Percentiles rank a stretch among this genome's conserved stretches.
These are phyloP conservation scores for Hymenoscyphus fraxineus DNA, from an alignment of 2,329 filamentous ascomycete genomes.

Conservation along the genomic window DNA sequence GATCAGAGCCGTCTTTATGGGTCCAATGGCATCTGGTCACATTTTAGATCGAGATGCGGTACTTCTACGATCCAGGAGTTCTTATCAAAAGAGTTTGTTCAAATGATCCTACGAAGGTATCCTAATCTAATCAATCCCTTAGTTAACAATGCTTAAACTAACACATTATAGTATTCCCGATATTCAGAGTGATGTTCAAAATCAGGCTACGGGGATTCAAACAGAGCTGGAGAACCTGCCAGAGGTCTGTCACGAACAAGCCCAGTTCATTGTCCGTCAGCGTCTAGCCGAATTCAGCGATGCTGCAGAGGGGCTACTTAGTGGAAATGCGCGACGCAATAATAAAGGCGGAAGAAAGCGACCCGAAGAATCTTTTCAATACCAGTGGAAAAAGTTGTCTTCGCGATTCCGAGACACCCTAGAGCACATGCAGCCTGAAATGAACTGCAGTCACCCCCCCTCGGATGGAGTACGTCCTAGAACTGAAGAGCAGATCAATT, in stretches of 20 bases:
- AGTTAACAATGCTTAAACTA: constrained; percentile 1
- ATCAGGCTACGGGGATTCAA: constrained; percentile 48
- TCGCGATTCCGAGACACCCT: too few species aligned
- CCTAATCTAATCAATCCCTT: too few species aligned
- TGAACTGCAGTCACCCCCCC: too few species aligned
- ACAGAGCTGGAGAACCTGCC: constrained; percentile 56
- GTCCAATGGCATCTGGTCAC: constrained; percentile 33
- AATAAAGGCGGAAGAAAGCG: too few species aligned
- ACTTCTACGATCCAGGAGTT: constrained; percentile 46
- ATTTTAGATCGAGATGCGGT: constrained; percentile 46
- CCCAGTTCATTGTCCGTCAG: neutral
- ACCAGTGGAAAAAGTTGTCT: too few species aligned
- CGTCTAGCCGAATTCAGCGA: neutral
- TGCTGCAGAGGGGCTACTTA: constrained; percentile 28
- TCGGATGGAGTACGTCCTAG: too few species aligned
- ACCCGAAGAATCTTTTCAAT: too few species aligned
- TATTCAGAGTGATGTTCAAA: constrained; percentile 35
- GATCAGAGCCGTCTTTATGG: constrained; percentile 41
- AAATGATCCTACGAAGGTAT: constrained; percentile 40
- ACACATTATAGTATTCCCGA: constrained; percentile 36
- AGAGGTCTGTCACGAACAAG: constrained; percentile 45
- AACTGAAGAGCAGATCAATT: too few species aligned
- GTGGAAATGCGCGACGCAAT: too few species aligned
- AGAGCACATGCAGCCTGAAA: too few species aligned
- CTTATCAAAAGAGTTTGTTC: constrained; percentile 46